phyloP scores from a whole-genome alignment of 1,139 yeast genomes.

The Suzukiozyma palmioleophila region DNA sequence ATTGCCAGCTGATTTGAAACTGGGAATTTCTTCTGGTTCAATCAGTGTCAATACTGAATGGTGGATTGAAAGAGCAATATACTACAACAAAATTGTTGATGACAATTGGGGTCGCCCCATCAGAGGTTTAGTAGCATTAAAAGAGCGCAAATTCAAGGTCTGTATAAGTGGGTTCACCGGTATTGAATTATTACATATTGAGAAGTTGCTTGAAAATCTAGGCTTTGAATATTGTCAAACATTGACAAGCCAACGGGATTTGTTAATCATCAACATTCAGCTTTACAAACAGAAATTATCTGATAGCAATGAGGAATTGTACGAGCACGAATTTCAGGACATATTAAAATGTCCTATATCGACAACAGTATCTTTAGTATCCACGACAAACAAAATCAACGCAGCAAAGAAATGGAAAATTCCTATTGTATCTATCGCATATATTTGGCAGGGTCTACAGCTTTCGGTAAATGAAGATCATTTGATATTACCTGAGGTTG shows the following conservation, averaged over 20 bases:
- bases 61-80: constrained; percentile 77
- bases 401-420: constrained; percentile 56
- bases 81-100: constrained; percentile 46
- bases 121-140: constrained; percentile 27
- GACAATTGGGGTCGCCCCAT: constrained; percentile 79
- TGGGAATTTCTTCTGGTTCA: constrained; percentile 19
- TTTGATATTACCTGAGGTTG: constrained; percentile 26
- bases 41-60: constrained; percentile 64
- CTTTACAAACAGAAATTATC: constrained; percentile 33
- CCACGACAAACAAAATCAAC: constrained; percentile 49
- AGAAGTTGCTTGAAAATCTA: constrained; percentile 53
- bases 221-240: constrained; percentile 49
- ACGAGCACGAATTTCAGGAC: constrained; percentile 32
- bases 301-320: constrained; percentile 37
- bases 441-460: constrained; percentile 42
- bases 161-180: constrained; percentile 82
- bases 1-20: constrained; percentile 19
- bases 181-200: constrained; percentile 71
- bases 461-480: constrained; percentile 12
- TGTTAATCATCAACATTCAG: constrained; percentile 60
- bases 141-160: constrained; percentile 40
- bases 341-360: constrained; percentile 31
- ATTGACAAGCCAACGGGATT: constrained; percentile 54
- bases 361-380: constrained; percentile 31
- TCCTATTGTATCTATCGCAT: constrained; percentile 53